Conservation (phyloP, 345 rosid species). For the Syzygium jambos region DNA sequence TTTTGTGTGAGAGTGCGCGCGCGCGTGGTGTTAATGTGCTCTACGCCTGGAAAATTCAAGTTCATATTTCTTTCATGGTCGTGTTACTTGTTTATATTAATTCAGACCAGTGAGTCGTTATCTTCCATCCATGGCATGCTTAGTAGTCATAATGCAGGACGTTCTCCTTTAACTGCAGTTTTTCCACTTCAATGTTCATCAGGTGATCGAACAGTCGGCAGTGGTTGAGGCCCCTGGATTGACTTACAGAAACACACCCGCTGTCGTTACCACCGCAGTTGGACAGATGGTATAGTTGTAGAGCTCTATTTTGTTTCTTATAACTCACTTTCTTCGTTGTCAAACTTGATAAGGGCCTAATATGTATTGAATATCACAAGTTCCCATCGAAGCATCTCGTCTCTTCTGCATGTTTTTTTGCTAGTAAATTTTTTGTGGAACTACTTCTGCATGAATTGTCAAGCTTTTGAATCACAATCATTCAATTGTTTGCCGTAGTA, state of each 20-base stretch:
- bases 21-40: background rate
- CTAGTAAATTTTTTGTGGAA: background rate
- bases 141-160: background rate
- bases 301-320: background rate
- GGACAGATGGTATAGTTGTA: slow-evolving; percentile 62
- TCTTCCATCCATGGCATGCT: background rate
- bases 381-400: background rate
- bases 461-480: background rate
- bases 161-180: background rate
- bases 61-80: background rate
- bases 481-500: background rate
- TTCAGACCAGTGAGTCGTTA: background rate
- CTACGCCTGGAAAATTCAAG: background rate
- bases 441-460: background rate
- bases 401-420: background rate
- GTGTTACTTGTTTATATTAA: background rate
- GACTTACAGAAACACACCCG: slow-evolving; percentile 31
- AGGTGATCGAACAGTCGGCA: slow-evolving; percentile 68
- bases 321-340: background rate
- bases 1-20: background rate
- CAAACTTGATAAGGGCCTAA: background rate
- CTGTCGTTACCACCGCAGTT: slow-evolving; percentile 46
- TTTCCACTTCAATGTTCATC: slow-evolving; percentile 1
- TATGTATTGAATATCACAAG: background rate
- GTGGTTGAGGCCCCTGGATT: slow-evolving; percentile 47